Evolutionary conservation across 2,329 filamentous ascomycete species (phyloP).

Genomic region (Claviceps digitariae): DNA sequence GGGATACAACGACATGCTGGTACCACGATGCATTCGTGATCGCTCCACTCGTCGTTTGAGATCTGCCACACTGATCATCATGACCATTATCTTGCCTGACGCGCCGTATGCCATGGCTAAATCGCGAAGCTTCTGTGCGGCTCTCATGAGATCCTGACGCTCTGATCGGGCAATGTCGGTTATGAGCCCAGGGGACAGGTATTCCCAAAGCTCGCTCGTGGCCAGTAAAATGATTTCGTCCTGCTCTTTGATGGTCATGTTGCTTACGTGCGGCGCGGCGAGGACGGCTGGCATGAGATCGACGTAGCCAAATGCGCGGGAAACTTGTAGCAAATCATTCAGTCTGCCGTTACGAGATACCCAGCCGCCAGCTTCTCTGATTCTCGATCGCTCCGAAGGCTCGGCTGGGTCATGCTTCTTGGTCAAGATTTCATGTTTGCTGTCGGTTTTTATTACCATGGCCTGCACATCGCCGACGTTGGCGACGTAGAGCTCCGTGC

Average conservation of each 20-base stretch:
- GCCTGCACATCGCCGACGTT: slow-evolving; percentile 94
- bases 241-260: slow-evolving; percentile 66
- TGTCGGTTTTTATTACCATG: slow-evolving; percentile 85
- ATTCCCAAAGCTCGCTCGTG: slow-evolving; percentile 91
- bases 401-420: slow-evolving; percentile 90
- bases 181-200: slow-evolving; percentile 74
- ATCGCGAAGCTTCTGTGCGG: slow-evolving; percentile 86
- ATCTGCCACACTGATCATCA: slow-evolving; percentile 91
- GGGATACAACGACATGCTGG: slow-evolving; percentile 75
- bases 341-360: slow-evolving; percentile 89
- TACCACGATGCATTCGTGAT: slow-evolving; percentile 57
- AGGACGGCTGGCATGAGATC: slow-evolving; percentile 87
- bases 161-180: slow-evolving; percentile 85
- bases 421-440: slow-evolving; percentile 70
- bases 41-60: slow-evolving; percentile 71
- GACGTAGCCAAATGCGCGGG: slow-evolving; percentile 87
- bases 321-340: slow-evolving; percentile 84
- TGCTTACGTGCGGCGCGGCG: slow-evolving; percentile 72
- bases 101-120: slow-evolving; percentile 92
- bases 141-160: slow-evolving; percentile 81
- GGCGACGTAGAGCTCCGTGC: slow-evolving; percentile 82
- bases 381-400: slow-evolving; percentile 67
- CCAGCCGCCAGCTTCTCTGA: slow-evolving; percentile 88
- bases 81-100: slow-evolving; percentile 93
- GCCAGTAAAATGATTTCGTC: slow-evolving; percentile 91